Percentiles rank a stretch among this genome's conserved stretches.
Evolutionary conservation across 73 alveolate species (phyloP).

Genomic region (Tetrahymena malaccensis): DNA sequence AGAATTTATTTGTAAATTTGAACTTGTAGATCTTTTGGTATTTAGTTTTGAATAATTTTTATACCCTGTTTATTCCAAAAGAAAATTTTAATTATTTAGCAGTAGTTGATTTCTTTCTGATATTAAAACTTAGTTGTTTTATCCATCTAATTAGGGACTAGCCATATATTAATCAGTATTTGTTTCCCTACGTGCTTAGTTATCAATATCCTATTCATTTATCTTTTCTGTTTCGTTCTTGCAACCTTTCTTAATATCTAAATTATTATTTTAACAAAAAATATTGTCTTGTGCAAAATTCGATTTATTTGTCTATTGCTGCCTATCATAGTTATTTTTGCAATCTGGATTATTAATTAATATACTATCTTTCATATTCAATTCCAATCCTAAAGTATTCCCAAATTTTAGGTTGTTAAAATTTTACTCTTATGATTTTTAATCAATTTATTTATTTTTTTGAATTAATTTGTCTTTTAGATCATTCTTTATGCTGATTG

Average conservation of each 20-base stretch:
- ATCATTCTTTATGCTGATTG: background rate
- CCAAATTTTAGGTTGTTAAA: background rate
- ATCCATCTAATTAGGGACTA: background rate
- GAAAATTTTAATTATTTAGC: background rate
- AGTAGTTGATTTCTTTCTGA: background rate
- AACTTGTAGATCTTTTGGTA: background rate
- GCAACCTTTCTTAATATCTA: background rate
- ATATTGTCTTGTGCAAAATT: background rate
- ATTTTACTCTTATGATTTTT: too few relatives aligned
- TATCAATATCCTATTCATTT: background rate
- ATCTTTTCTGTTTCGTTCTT: background rate
- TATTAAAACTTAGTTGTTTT: too few relatives aligned
- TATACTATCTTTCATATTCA: background rate
- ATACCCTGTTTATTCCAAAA: background rate
- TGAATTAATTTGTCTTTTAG: too few relatives aligned
- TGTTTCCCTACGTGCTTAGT: background rate
- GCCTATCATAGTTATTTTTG: background rate
- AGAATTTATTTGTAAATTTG: background rate
- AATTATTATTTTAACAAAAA: too few relatives aligned
- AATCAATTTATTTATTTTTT: too few relatives aligned
- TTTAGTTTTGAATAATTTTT: too few relatives aligned
- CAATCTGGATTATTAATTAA: too few relatives aligned
- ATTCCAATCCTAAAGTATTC: background rate
- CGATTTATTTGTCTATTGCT: too few relatives aligned
- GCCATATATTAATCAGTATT: background rate